phyloP scores from a whole-genome alignment of 179 eudicot genomes.

The Spinacia oleracea region DNA sequence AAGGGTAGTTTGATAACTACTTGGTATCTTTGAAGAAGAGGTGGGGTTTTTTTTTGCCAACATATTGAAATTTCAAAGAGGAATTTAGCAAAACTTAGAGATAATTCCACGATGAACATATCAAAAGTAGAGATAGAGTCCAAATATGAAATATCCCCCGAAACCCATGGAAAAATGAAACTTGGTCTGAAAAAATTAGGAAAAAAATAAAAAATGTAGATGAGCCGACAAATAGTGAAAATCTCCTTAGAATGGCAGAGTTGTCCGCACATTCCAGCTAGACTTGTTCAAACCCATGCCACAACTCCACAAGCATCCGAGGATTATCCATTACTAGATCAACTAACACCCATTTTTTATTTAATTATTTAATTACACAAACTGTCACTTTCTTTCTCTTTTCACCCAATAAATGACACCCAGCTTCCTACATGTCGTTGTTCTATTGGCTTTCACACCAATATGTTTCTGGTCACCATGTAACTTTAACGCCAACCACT shows the following conservation, averaged over 20 bases:
- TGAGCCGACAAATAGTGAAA: background rate
- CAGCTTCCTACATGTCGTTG: conserved; percentile 10
- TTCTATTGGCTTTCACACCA: conserved; percentile 19
- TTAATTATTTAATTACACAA: background rate
- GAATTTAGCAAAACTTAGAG: background rate
- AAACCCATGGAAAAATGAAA: background rate
- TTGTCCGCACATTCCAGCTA: conserved; percentile 24
- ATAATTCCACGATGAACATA: background rate
- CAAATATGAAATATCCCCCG: background rate
- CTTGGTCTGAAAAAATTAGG: background rate
- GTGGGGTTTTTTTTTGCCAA: too few species aligned
- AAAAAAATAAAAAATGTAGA: background rate
- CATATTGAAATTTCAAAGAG: background rate
- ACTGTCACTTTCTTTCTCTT: conserved; percentile 10
- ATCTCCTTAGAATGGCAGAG: background rate
- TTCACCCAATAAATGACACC: conserved; percentile 18
- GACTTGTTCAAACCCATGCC: conserved; percentile 12
- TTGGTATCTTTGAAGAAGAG: too few species aligned
- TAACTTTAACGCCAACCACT: conserved; percentile 36
- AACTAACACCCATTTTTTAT: conserved; percentile 12
- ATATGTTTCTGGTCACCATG: conserved; percentile 6
- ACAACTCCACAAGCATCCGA: conserved; percentile 31
- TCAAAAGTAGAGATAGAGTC: background rate
- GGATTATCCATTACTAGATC: conserved; percentile 20
- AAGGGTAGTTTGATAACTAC: too few species aligned